Evolutionary conservation across 495 filamentous ascomycete genomes (phyloP).

Genomic region (Melanomma pulvis-pyrius): DNA sequence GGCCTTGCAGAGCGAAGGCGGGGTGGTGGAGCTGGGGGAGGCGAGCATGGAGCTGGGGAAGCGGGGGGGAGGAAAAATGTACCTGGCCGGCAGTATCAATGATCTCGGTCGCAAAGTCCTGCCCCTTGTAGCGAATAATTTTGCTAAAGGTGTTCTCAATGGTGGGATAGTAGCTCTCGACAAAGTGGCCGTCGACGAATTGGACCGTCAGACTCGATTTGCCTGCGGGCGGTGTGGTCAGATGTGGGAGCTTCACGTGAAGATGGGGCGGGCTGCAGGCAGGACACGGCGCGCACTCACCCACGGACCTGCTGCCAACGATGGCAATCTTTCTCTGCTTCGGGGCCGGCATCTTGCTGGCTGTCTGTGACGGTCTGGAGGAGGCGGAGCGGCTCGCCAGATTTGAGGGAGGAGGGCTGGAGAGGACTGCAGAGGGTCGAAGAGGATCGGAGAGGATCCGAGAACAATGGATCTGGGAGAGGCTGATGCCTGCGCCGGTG

Average conservation of each 20-base stretch:
- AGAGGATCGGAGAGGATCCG: too few species aligned
- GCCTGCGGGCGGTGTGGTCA: slow-evolving; percentile 54
- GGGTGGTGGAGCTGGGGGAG: neutral
- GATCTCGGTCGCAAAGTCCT: slow-evolving; percentile 95
- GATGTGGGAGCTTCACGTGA: slow-evolving; percentile 3
- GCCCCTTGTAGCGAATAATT: slow-evolving; percentile 84
- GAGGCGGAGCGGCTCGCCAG: slow-evolving; percentile 24
- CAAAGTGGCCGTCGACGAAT: slow-evolving; percentile 97
- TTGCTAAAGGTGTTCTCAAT: slow-evolving; percentile 99
- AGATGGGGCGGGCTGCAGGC: neutral
- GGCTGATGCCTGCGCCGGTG: too few species aligned
- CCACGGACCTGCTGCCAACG: slow-evolving; percentile 95
- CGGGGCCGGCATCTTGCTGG: slow-evolving; percentile 62
- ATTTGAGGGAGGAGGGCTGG: neutral
- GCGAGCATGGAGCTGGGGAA: slow-evolving; percentile 3
- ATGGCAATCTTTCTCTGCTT: slow-evolving; percentile 99
- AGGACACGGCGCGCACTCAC: slow-evolving; percentile 43
- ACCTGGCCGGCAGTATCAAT: slow-evolving; percentile 98
- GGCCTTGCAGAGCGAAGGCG: neutral
- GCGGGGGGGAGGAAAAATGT: slow-evolving; percentile 33
- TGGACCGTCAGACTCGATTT: slow-evolving; percentile 98
- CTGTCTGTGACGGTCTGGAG: neutral
- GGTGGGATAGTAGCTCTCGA: slow-evolving; percentile 98
- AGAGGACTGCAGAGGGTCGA: too few species aligned
- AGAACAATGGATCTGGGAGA: too few species aligned